phyloP scores from a whole-genome alignment of 306 rosid species.

The Rosa lucieae region DNA sequence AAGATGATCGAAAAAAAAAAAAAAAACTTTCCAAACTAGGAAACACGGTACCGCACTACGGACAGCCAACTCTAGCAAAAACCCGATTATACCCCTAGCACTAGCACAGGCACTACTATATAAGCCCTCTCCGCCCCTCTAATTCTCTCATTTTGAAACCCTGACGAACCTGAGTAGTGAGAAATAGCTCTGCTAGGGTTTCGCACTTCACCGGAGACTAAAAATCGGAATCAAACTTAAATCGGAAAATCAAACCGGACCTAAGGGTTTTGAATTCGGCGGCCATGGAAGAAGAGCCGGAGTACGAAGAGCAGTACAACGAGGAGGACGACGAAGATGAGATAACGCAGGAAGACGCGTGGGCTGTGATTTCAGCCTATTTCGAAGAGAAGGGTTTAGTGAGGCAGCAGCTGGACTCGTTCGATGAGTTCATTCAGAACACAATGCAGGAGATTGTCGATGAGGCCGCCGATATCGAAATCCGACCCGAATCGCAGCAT shows the following conservation, averaged over 20 bases:
- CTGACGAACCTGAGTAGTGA: neutral
- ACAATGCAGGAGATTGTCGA: slow-evolving; percentile 98
- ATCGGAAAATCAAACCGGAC: too few species aligned
- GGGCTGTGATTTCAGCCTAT: slow-evolving; percentile 97
- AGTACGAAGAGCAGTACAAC: slow-evolving; percentile 64
- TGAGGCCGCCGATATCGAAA: slow-evolving; percentile 90
- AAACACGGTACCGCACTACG: neutral
- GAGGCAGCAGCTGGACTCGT: slow-evolving; percentile 92
- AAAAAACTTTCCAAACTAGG: neutral
- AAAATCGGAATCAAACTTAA: neutral
- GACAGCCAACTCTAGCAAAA: neutral
- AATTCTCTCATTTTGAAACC: neutral
- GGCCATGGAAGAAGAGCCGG: slow-evolving; percentile 71
- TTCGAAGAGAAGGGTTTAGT: slow-evolving; percentile 94
- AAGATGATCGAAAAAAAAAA: too few species aligned
- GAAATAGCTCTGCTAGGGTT: neutral
- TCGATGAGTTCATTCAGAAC: slow-evolving; percentile 94
- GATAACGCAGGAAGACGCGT: slow-evolving; percentile 92
- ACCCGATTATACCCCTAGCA: neutral
- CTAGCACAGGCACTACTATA: neutral
- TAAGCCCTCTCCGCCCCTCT: neutral
- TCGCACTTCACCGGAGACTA: neutral
- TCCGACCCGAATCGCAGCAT: slow-evolving; percentile 94
- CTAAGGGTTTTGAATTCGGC: slow-evolving; percentile 5
- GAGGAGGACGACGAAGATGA: slow-evolving; percentile 81